Base-by-base conservation (phyloP, 2,329 filamentous ascomycete species). In the Fusarium sp. region DNA sequence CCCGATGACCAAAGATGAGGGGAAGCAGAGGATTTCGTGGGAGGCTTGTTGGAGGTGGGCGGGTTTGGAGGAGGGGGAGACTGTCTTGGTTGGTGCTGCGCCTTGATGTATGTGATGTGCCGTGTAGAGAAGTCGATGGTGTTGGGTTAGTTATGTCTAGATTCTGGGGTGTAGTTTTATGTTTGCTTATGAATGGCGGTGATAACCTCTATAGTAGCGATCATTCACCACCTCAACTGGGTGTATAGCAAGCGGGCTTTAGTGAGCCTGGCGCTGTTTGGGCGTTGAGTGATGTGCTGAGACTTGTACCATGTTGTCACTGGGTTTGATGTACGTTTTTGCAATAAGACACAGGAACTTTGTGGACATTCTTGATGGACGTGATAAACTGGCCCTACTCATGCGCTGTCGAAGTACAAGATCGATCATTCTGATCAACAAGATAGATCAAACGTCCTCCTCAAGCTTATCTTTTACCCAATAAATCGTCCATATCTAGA, bases 21-120 rank as follows among this genome's bases (percentile, higher is more conserved):
- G 22, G 0, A 65, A 64, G 14, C 62, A 62, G 12, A 11, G 51
- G 1, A 2, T 49, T 1, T 10, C 77, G 12, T 77, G 75, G 74
- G 49, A 56, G 2, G 68, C 61, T 5, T 77, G 75, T 12, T 77
- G 70, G 75, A 20, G 58, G 6, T 77, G 75, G 75, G 16, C 62
- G 4, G 63, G 35, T 0, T 24, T 77, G 40, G 40, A 2, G 6
- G 35, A 55, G 17, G 63, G 55, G 5, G 73, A 77, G n/a, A 76
- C 72, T 14, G 36, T 46, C 2, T 35, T 77, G 9, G 12, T 1
- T 16, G 22, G 60, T 61, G 69, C 62, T n/a, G 38, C 36, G 22
- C 69, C 49, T 9, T 63, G 20, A 46, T 24, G 53, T 11, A 46
- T 46, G 42, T 22, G 2, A 17, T 27, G 42, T 17, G 27, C 20